Conservation (phyloP, 768 basidiomycete genomes). For the Leccinellum rugosiceps region DNA sequence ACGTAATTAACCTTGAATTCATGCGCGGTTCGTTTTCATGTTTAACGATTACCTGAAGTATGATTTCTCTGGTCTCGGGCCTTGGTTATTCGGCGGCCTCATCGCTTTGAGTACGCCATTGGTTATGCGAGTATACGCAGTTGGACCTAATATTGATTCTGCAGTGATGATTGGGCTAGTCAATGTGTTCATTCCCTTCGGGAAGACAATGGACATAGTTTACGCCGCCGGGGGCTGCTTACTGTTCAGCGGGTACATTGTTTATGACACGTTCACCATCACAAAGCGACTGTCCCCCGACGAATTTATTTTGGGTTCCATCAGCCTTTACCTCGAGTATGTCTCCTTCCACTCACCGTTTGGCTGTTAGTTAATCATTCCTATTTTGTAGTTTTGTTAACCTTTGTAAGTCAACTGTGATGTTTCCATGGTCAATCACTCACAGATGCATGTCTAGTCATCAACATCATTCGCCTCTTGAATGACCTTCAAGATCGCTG, state of each 20-base stretch:
- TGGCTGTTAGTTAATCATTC: slow-evolving; percentile 12
- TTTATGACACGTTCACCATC: slow-evolving; percentile 90
- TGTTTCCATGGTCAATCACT: background rate
- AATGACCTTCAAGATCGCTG: slow-evolving; percentile 50
- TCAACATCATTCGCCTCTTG: slow-evolving; percentile 81
- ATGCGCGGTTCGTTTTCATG: background rate
- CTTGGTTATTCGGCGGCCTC: slow-evolving; percentile 84
- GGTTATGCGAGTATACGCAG: background rate
- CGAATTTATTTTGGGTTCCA: slow-evolving; percentile 87
- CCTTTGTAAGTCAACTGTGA: slow-evolving; percentile 57
- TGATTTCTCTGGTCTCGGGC: slow-evolving; percentile 91
- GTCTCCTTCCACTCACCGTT: slow-evolving; percentile 28
- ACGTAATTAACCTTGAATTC: slow-evolving; percentile 11
- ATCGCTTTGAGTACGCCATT: slow-evolving; percentile 64
- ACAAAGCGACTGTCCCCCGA: slow-evolving; percentile 87
- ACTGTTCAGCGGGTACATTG: slow-evolving; percentile 86
- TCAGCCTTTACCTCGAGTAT: slow-evolving; percentile 93
- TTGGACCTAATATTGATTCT: slow-evolving; percentile 2
- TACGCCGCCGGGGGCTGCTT: slow-evolving; percentile 76
- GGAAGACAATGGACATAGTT: slow-evolving; percentile 74
- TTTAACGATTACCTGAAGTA: slow-evolving; percentile 47
- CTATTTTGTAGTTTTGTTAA: slow-evolving; percentile 68
- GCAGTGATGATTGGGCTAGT: slow-evolving; percentile 80
- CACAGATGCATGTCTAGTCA: slow-evolving; percentile 43
- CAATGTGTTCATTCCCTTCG: slow-evolving; percentile 84